Evolutionary conservation across 768 basidiomycete genomes (phyloP).

Genomic region (Rubroboletus pulcherrimus): DNA sequence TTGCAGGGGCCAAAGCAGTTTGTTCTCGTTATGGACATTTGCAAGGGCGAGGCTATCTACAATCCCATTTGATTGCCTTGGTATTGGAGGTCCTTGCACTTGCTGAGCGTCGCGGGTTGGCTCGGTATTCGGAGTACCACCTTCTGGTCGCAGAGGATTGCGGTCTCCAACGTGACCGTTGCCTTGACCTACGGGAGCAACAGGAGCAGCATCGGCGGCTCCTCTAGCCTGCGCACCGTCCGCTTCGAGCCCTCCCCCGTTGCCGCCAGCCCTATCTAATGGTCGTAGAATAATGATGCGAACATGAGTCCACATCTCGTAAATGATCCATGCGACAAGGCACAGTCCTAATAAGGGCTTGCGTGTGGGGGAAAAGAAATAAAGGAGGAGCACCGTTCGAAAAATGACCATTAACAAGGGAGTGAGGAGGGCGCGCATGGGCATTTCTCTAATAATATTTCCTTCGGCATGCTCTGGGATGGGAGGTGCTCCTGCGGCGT

Average conservation of each 20-base stretch:
- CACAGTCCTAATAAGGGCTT: slow-evolving; percentile 68
- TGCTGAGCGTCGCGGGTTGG: slow-evolving; percentile 17
- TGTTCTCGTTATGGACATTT: slow-evolving; percentile 56
- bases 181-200: slow-evolving; percentile 16
- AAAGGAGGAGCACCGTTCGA: slow-evolving; percentile 64
- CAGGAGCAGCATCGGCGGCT: slow-evolving; percentile 24
- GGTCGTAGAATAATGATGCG: slow-evolving; percentile 41
- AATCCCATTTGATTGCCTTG: slow-evolving; percentile 31
- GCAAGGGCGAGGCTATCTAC: slow-evolving; percentile 54
- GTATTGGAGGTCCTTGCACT: slow-evolving; percentile 28
- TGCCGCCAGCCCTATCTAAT: slow-evolving; percentile 32
- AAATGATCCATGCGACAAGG: slow-evolving; percentile 65
- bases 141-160: slow-evolving; percentile 15
- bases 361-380: slow-evolving; percentile 72
- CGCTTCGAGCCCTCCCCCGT: slow-evolving; percentile 19
- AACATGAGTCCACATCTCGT: slow-evolving; percentile 73
- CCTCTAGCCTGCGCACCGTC: slow-evolving; percentile 20
- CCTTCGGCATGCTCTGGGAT: slow-evolving; percentile 28
- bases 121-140: slow-evolving; percentile 13
- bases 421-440: slow-evolving; percentile 62
- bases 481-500: slow-evolving; percentile 15
- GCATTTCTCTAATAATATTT: slow-evolving; percentile 48
- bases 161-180: slow-evolving; percentile 15
- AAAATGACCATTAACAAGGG: slow-evolving; percentile 65
- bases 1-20: slow-evolving; percentile 38